Base-by-base conservation (phyloP, 2,329 filamentous ascomycete genomes). In the Ophiocordyceps camponoti-leonardi region DNA sequence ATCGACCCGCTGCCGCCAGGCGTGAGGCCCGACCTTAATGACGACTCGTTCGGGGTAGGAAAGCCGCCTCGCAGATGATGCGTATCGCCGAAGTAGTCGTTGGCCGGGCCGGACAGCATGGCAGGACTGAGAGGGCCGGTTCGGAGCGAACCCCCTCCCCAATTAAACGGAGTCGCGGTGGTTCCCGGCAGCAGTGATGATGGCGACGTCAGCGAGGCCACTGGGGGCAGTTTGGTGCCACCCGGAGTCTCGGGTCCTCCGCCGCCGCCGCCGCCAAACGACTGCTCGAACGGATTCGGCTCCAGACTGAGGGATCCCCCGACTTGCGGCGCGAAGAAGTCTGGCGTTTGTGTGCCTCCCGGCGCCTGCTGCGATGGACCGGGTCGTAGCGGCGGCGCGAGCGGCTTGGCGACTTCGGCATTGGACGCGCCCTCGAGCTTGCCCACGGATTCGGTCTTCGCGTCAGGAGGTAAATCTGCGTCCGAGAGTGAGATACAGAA, bases 211-310 rank as follows among this genome's bases (percentile, higher is more conserved):
- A 98, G 74, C 50, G 87, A 77, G 42, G 87, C 87, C 53, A 96
- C 87, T 16, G 88, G 84, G 44, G 92, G 92, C 50, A 98, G 71
- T 57, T 94, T 81, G 48, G 77, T 79, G 51, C 77, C 82, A 53
- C 86, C 84, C 16, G 90, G 87, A 30, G 90, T 94, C 61, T 94
- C 86, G 54, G 78, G 75, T n/a, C 33, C 33, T 46, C 72, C 67
- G 44, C 69, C 69, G 53, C 75, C 80, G 61, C n/a, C n/a, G n/a
- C n/a, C n/a, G n/a, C n/a, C n/a, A n/a, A 98, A 98, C 7, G 90
- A 95, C 64, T 92, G 86, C 62, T 96, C 92, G 58, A 98, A 96
- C 10, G 92, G 90, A 64, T 98, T 96, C 49, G 87, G 87, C 68
- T 96, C 92, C 61, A 83, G 75, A 55, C 76, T 81, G 59, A 87